Percentiles rank a stretch among this genome's conserved stretches.
phyloP scores from a whole-genome alignment of 257 asterid species.

The Orobanche coerulescens region DNA sequence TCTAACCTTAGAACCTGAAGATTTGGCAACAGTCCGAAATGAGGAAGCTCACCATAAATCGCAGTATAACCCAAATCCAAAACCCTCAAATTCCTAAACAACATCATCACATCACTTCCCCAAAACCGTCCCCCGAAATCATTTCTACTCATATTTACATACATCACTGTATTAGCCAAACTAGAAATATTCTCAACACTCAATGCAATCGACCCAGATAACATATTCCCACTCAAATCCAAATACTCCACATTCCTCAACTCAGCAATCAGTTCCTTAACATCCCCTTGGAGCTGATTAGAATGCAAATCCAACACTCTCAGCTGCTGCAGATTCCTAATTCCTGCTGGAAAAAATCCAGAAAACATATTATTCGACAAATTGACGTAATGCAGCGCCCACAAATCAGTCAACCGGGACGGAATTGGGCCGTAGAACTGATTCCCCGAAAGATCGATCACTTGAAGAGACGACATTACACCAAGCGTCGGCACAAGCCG shows the following conservation, averaged over 20 bases:
- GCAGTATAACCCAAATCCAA: conserved; percentile 61
- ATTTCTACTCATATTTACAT: conserved; percentile 55
- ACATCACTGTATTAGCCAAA: conserved; percentile 49
- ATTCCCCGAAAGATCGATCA: conserved; percentile 62
- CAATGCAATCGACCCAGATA: conserved; percentile 47
- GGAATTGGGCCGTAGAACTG: conserved; percentile 71
- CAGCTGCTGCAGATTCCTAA: conserved; percentile 52
- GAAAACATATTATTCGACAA: conserved; percentile 49
- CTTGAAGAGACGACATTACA: conserved; percentile 41
- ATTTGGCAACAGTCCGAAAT: conserved; percentile 35
- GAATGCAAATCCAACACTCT: conserved; percentile 57
- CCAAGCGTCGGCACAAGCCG: conserved; percentile 64
- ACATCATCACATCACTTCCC: background rate
- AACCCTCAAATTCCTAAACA: conserved; percentile 45
- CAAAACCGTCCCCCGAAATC: background rate
- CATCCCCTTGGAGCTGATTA: conserved; percentile 48
- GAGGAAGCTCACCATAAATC: conserved; percentile 48
- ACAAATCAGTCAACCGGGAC: conserved; percentile 38
- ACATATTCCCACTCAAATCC: conserved; percentile 58
- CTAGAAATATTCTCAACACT: conserved; percentile 42
- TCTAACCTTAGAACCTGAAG: conserved; percentile 49
- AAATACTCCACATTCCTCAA: conserved; percentile 54
- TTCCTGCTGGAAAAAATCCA: conserved; percentile 50
- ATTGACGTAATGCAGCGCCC: conserved; percentile 52
- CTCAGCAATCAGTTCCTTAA: conserved; percentile 34